Evolutionary conservation across 352 stramenopile species (phyloP), one percentile per base, ranked within the genome.

Genomic region (Globisporangium spiculum): DNA sequence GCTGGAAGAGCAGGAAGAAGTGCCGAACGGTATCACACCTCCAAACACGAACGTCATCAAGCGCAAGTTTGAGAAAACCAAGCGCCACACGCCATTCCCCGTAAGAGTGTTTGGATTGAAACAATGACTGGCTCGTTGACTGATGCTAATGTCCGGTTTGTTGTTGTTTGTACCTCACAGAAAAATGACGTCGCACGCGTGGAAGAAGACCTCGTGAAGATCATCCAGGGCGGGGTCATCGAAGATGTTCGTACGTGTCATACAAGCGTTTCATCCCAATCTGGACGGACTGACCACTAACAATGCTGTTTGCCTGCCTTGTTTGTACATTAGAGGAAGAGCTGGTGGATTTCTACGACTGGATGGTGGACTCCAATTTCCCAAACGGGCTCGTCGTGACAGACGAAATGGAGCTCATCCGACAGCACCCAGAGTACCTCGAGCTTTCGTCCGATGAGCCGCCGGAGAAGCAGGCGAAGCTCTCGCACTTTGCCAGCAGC

Each of bases 11-110:
- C 73, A 86, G 9, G 83, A 91, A 0, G 87, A 94, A 67, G 67
- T 94, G 8, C 70, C 75, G 22, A 84, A 89, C 58, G 88, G 88
- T 60, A 70, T 96, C 66, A 94, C 88, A 38, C 86, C 88, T 3
- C 88, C 88, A 10, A 96, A 93, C 67, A 96, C 86, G 16, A 94
- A 93, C 64, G 84, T 94, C 27, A 76, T 94, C 63, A 96, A 94
- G 76, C 86, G 88, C 62, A 94, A 94, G 65, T 96, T 90, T 62
- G 86, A 89, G 34, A 96, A 96, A 70, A 96, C 88, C 9, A 89
- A 87, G 56, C 87, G 89, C 60, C 90, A 92, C 67, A 91, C 83
- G 2, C 79, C 81, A 3, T 96, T 96, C 54, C 88, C 88, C 8
- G 86, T 94, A 73, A 41, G 74, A 78, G 20, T 50, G 5, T 56